Evolutionary conservation across 1,284 basidiomycete genomes (phyloP), one percentile per base, ranked within the genome.

Genomic region (Mycosarcoma mackinlayi): DNA sequence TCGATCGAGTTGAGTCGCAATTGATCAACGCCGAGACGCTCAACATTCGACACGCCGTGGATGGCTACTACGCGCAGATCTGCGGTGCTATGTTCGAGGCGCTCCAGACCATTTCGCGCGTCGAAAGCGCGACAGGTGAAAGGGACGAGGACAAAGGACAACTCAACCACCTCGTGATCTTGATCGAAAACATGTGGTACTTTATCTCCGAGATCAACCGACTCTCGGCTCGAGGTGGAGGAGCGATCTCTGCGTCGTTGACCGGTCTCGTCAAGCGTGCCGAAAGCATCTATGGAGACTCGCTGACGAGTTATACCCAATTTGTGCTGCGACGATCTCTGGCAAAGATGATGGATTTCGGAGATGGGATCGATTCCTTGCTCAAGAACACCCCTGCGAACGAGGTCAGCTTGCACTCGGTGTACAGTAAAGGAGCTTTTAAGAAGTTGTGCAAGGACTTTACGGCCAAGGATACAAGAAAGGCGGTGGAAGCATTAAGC

Each of bases 161-260:
- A 80, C 86, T 98, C 52, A 97, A 98, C 82, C 96, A 94, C 77
- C 92, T 96, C 79, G 92, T 98, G 72, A 90, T 97, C 76, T 86
- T 98, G 70, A 92, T 98, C 62, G 95, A 97, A 83, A 98, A 98
- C 80, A 94, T 95, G 92, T 91, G 94, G 74, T 89, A 92, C 80
- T 94, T 97, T 79, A 88, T 93, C 35, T 88, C 90, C 0, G 93
- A 95, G 79, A 88, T 91, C 25, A 87, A 88, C 0, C 67, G 84
- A 90, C 69, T 88, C 56, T 16, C 53, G 48, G 10, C 63, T 4
- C 35, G 67, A 19, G 3, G 46, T 60, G 62, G 8, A 67, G 76
- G 5, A 48, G 46, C 28, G 39, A 69, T 39, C 25, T 47, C 74
- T 1, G 75, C 83, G 8, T 38, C 18, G 0, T 87, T 94, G 5